Conservation (phyloP, 768 basidiomycete genomes). For the Tulasnella calospora region DNA sequence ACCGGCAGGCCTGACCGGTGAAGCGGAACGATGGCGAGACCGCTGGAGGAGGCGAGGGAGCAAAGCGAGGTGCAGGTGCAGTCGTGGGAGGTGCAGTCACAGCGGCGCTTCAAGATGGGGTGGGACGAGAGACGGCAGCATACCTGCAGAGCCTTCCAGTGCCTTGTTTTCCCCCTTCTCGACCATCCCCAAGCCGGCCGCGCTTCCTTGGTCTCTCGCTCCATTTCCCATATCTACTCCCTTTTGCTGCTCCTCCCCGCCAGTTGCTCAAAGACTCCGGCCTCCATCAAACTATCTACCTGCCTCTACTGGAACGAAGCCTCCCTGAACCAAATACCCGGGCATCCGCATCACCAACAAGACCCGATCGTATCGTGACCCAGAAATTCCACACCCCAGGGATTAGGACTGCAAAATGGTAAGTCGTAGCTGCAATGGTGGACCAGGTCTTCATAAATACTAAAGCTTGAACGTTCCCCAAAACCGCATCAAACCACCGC, state of each 20-base stretch:
- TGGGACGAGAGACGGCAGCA: conserved; percentile 1
- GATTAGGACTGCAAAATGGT: conserved; percentile 4
- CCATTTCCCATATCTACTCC: conserved; percentile 4
- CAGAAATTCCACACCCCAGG: conserved; percentile 7
- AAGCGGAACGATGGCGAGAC: not conserved
- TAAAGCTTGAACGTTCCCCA: conserved; percentile 9
- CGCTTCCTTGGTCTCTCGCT: not conserved
- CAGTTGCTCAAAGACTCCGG: not conserved
- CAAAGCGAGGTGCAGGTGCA: conserved; percentile 1
- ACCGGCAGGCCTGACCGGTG: not conserved
- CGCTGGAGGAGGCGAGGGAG: conserved; percentile 3
- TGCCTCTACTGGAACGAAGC: conserved; percentile 11
- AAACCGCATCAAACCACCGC: not conserved
- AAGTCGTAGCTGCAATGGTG: not conserved
- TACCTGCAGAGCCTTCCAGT: conserved; percentile 2
- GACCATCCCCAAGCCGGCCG: conserved; percentile 6
- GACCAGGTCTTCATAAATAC: conserved; percentile 19
- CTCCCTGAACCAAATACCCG: conserved; percentile 11
- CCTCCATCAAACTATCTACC: conserved; percentile 9
- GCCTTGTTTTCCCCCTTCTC: not conserved
- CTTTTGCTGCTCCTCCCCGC: not conserved
- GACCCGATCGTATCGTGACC: conserved; percentile 9
- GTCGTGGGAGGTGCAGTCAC: not conserved
- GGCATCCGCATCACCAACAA: conserved; percentile 2
- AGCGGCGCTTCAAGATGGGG: conserved; percentile 4